Base-by-base conservation (phyloP, 2,329 filamentous ascomycete genomes). In the Colletotrichum eleusines region DNA sequence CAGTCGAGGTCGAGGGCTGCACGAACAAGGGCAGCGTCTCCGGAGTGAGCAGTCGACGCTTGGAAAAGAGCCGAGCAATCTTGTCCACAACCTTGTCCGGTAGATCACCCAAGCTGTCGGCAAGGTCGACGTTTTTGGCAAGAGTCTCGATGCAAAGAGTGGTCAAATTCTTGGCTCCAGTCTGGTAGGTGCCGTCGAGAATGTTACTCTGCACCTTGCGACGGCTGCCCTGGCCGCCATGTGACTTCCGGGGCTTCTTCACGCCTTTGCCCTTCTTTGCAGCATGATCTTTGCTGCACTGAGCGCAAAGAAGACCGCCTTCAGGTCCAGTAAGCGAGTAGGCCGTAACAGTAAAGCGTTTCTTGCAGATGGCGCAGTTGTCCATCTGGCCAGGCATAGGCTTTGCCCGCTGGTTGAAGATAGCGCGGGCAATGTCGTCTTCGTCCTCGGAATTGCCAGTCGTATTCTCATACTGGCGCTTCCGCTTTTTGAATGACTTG, bases 301-400 rank as follows among this genome's bases (percentile, higher is more conserved):
- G 90, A 4, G 87, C 86, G 78, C 95, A 98, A 1, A 98, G 84
- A n/a, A 98, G 84, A 20, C 94, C 94, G 5, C 95, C 95, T n/a
- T 92, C 86, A 0, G 93, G 92, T 0, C 93, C 94, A 35, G 91
- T 88, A 74, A 94, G 92, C 73, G 92, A 94, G 82, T 98, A 98
- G 0, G 94, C 88, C 0, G 95, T 98, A 54, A 98, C 95, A 0
- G 94, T 97, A 77, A 98, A 98, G 46, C 94, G 90, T 79, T 96
- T 97, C 53, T 88, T 86, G 79, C 95, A 98, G 3, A 91, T 83
- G 73, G 93, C 94, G 78, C 95, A 98, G 74, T 97, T 95, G 73
- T 93, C 94, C 77, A 95, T 89, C 80, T 98, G 95, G 2, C 94
- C 94, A 1, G 94, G 93, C n/a, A 91, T 79, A 1, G 91, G 90